phyloP scores from a whole-genome alignment of 2,329 filamentous ascomycete genomes.

The Plenodomus lindquistii region DNA sequence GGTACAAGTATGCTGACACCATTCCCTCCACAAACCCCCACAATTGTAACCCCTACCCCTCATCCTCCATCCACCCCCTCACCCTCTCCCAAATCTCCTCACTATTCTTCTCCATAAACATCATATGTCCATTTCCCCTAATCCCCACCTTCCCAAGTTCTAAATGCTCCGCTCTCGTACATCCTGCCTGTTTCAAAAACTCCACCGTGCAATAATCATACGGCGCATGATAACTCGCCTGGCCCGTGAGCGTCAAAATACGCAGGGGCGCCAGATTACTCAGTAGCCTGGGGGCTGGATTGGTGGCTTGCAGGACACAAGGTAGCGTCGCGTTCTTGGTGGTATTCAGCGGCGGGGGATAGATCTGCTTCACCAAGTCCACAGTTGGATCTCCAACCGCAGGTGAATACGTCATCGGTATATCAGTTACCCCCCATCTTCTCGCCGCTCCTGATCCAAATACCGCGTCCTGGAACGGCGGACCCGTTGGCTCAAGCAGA shows the following conservation, averaged over 20 bases:
- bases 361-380: neutral
- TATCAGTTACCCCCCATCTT: conserved; percentile 2
- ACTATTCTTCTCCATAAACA: no score
- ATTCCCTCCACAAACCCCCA: no score
- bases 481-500: conserved; percentile 57
- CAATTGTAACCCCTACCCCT: no score
- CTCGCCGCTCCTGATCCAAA: conserved; percentile 3
- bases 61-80: no score
- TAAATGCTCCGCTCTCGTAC: conserved; percentile 4
- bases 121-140: no score
- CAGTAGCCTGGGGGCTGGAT: conserved; percentile 46
- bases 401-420: conserved; percentile 3
- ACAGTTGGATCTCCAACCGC: neutral
- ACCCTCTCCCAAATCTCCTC: no score
- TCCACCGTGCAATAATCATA: conserved; percentile 59
- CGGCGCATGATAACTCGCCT: conserved; percentile 45
- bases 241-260: conserved; percentile 55
- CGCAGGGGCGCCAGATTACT: conserved; percentile 52
- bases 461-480: conserved; percentile 48
- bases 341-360: conserved; percentile 2
- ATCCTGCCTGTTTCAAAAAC: conserved; percentile 52
- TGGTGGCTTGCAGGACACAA: conserved; percentile 40
- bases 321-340: conserved; percentile 2
- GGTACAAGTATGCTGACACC: no score
- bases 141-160: conserved; percentile 8